These are phyloP conservation scores for Vaccinium corymbosum DNA, from an alignment of 148 eudicot genomes.

Conservation along the genomic window DNA sequence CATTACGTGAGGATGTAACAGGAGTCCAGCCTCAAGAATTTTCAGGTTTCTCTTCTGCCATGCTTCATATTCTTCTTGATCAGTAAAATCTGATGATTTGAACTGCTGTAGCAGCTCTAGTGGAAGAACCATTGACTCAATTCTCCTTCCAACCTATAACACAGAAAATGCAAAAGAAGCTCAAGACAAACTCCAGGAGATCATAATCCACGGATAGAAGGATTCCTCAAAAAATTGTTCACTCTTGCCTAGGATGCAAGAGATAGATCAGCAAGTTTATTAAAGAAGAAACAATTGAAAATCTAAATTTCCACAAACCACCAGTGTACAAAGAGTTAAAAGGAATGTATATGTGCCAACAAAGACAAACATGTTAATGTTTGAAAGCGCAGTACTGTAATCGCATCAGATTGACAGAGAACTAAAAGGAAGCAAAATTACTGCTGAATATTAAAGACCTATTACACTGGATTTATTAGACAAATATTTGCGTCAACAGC, in stretches of 20 bases:
- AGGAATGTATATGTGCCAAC: not conserved
- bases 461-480: not conserved
- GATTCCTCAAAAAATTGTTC: not conserved
- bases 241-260: not conserved
- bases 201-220: not conserved
- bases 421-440: not conserved
- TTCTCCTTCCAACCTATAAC: slow-evolving; percentile 72
- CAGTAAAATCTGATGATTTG: slow-evolving; percentile 78
- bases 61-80: slow-evolving; percentile 73
- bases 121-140: slow-evolving; percentile 82
- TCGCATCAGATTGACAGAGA: not conserved
- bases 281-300: slow-evolving; percentile 1
- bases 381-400: not conserved
- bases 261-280: not conserved
- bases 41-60: slow-evolving; percentile 88
- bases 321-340: not conserved
- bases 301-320: slow-evolving; percentile 7
- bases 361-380: not conserved
- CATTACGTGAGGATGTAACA: slow-evolving; percentile 71
- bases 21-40: slow-evolving; percentile 91
- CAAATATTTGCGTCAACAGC: not conserved
- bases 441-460: not conserved
- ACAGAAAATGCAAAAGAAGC: not conserved
- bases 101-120: slow-evolving; percentile 90
- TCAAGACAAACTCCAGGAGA: not conserved